These are phyloP conservation scores for Daedaleopsis nitida DNA, from an alignment of 768 basidiomycete genomes.

Conservation along the genomic window DNA sequence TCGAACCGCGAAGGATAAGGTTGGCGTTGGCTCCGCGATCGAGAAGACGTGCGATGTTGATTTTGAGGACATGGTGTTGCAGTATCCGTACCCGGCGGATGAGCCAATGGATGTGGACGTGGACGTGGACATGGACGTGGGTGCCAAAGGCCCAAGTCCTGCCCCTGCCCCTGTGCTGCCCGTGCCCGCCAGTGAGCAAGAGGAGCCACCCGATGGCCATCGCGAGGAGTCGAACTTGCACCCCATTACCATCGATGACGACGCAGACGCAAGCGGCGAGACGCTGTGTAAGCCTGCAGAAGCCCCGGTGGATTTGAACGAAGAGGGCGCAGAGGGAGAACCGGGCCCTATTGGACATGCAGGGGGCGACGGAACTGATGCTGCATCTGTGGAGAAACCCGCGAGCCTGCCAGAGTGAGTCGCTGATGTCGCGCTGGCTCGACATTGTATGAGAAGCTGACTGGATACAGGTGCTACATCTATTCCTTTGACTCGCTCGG, in stretches of 20 bases:
- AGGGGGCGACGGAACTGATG: not conserved
- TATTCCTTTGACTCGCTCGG: slow-evolving; percentile 92
- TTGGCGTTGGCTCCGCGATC: not conserved
- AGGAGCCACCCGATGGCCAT: not conserved
- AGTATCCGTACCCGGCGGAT: slow-evolving; percentile 19
- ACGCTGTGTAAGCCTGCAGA: not conserved
- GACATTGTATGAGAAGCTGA: too few relatives aligned
- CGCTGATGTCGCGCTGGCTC: not conserved
- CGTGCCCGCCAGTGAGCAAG: not conserved
- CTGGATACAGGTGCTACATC: slow-evolving; percentile 63
- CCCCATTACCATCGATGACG: slow-evolving; percentile 11
- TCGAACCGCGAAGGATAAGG: not conserved
- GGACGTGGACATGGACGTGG: not conserved
- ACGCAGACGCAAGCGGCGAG: slow-evolving; percentile 5
- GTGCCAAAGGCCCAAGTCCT: not conserved
- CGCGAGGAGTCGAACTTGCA: not conserved
- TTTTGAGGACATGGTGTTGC: slow-evolving; percentile 11
- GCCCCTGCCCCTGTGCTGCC: not conserved
- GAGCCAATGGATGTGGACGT: slow-evolving; percentile 22
- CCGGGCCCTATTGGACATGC: not conserved
- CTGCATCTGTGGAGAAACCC: too few relatives aligned
- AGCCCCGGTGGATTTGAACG: not conserved
- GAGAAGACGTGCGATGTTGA: not conserved
- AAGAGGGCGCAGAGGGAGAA: not conserved
- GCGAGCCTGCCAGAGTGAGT: not conserved